These are phyloP conservation scores for Neurospora sublineolata DNA, from an alignment of 495 filamentous ascomycete genomes.

Conservation along the genomic window DNA sequence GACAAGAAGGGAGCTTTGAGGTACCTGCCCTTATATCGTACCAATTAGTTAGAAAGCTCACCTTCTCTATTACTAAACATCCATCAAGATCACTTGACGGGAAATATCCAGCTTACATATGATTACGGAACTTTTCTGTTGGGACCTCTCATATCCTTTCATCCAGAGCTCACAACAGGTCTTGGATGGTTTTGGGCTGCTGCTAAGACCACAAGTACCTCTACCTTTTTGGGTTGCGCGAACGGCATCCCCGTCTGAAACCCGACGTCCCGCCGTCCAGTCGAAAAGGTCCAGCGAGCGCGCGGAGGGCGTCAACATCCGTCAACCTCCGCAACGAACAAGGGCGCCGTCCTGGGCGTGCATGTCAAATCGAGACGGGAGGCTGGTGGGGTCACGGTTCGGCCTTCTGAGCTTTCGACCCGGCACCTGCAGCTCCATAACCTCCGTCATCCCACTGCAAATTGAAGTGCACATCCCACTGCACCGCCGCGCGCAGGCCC, in stretches of 20 bases:
- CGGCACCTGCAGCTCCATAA: slow-evolving; percentile 16
- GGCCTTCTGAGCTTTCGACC: slow-evolving; percentile 27
- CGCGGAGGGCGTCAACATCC: not conserved
- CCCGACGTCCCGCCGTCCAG: not conserved
- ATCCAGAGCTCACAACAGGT: not conserved
- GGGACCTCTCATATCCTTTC: not conserved
- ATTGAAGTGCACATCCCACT: not conserved
- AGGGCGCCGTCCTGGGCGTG: not conserved
- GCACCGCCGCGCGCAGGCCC: not conserved
- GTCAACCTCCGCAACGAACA: not conserved
- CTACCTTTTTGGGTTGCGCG: not conserved
- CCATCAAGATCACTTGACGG: not conserved
- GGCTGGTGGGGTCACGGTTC: slow-evolving; percentile 24
- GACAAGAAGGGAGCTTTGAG: not conserved
- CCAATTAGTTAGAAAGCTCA: not conserved
- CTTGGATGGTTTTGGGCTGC: not conserved
- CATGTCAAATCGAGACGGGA: slow-evolving; percentile 18
- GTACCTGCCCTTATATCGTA: not conserved
- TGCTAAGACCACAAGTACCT: not conserved
- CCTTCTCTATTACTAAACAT: not conserved
- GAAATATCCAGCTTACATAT: not conserved
- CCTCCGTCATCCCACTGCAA: slow-evolving; percentile 19
- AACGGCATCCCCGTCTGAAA: not conserved
- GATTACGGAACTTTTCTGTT: not conserved
- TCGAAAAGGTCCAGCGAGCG: not conserved